Evolutionary conservation across 2,329 filamentous ascomycete genomes (phyloP), one percentile per base, ranked within the genome.

Genomic region (Neonectria punicea): DNA sequence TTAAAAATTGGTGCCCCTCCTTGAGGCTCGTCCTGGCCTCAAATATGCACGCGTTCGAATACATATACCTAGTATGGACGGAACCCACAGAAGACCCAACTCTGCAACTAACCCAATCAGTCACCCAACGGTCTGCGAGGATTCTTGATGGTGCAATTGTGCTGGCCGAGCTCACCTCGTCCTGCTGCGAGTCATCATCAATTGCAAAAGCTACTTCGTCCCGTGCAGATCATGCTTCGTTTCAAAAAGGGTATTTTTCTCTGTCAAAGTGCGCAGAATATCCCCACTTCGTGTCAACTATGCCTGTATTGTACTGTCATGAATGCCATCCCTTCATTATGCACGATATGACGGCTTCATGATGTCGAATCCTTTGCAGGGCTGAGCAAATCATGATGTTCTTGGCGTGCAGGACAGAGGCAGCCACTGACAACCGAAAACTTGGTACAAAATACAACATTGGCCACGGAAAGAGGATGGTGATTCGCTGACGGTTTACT

Each of bases 131-230:
- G 67, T 73, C 63, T 70, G 36, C 16, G 57, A 44, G 34, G 34
- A 51, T 43, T 43, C n/a, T 20, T 28, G 28, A 64, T 64, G 56
- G 61, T 64, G 56, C 61, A 64, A 64, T 64, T 64, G 51, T 59
- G 36, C 55, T 59, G 50, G 56, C 30, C 50, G 51, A 64, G 62
- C 56, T 74, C 70, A 71, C 66, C 71, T 74, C 56, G 65, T 55
- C 61, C 61, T 60, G 41, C 69, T 74, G 69, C 72, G 67, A 74
- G 72, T 73, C 70, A 74, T 74, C 67, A 43, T 61, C 63, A 69
- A 70, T 20, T 43, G 9, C 39, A 54, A 56, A 62, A 53, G 58
- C 41, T 70, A 70, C 70, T 71, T 68, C 59, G 62, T 70, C 66
- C 67, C 67, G 65, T 70, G 70, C 72, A 72, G 70, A 74, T 70